Evolutionary conservation across 1,284 basidiomycete species (phyloP), one percentile per base, ranked within the genome.

Genomic region (Cystobasidium slooffiae): DNA sequence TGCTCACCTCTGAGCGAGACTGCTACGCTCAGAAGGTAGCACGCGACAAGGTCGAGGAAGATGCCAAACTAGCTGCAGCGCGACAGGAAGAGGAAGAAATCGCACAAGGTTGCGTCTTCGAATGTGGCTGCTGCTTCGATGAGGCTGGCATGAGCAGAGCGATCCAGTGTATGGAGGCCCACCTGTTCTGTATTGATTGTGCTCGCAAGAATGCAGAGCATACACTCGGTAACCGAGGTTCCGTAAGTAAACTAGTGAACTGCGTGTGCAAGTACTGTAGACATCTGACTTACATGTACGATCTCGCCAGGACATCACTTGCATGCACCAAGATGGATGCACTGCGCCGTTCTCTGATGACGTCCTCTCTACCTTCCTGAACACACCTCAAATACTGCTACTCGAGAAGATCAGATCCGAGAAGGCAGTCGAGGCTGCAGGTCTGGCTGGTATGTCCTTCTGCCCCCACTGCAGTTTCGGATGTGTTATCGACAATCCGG

Each of bases 121-220:
- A 81, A 24, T 81, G 80, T 64, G 78, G 78, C 0, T 80, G 80
- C 65, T 80, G 80, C 73, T 81, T 78, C 53, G 59, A 68, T 53
- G 78, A 80, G 9, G 10, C 8, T 20, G 18, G 52, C 14, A n/a
- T 52, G 7, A 12, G 49, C 20, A 55, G 44, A 43, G 51, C 73
- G 31, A 76, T 78, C 47, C 73, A 75, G 16, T 80, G 80, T 65
- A 41, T 52, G 3, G 78, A 79, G 6, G 78, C 78, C 22, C 78
- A 78, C 43, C 70, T 76, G 1, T 81, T 81, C 68, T 81, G 80
- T 64, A 74, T 47, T 18, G 78, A 79, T 16, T 81, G 80, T 64
- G 76, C 74, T 1, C 65, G 66, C 24, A 69, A 73, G 51, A 76
- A 78, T 52, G 77, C 76, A 41, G 77, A 80, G 62, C 68, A 59